A percentile compares a stretch with the other conserved stretches of the same genome.
Conservation (phyloP, 129 eudicot species). For the Lactuca sativa region DNA sequence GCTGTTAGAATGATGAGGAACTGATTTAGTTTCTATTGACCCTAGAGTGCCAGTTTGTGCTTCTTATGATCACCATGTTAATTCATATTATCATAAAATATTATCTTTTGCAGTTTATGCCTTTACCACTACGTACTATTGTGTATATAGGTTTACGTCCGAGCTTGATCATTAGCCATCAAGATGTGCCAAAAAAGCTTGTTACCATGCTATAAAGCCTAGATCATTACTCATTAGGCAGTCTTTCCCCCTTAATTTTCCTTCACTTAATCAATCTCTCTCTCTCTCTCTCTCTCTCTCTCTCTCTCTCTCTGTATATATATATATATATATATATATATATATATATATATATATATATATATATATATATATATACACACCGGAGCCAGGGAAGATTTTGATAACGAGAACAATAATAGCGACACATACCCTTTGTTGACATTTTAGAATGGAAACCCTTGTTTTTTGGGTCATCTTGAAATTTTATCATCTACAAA, state of each 20-base stretch:
- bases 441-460: constrained; percentile 41
- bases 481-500: constrained; percentile 35
- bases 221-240: constrained; percentile 15
- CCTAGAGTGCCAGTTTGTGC: constrained; percentile 23
- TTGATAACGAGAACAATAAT: constrained; percentile 33
- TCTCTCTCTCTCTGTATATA: too few relatives aligned
- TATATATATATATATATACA: background rate
- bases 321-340: background rate
- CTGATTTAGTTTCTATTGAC: constrained; percentile 30
- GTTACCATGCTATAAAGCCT: constrained; percentile 26
- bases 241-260: background rate
- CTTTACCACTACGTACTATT: constrained; percentile 3
- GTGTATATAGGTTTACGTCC: constrained; percentile 21
- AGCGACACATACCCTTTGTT: constrained; percentile 39
- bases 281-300: background rate
- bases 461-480: constrained; percentile 38
- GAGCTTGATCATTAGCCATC: constrained; percentile 16
- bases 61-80: constrained; percentile 28
- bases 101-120: constrained; percentile 13
- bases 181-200: constrained; percentile 21
- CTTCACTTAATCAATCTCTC: background rate
- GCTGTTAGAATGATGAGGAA: constrained; percentile 93
- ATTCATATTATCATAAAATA: constrained; percentile 36
- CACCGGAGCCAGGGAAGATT: constrained; percentile 16
- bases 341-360: background rate